Base-by-base conservation (phyloP, 176 grass and related monocot species). In the Eremochloa ophiuroides region DNA sequence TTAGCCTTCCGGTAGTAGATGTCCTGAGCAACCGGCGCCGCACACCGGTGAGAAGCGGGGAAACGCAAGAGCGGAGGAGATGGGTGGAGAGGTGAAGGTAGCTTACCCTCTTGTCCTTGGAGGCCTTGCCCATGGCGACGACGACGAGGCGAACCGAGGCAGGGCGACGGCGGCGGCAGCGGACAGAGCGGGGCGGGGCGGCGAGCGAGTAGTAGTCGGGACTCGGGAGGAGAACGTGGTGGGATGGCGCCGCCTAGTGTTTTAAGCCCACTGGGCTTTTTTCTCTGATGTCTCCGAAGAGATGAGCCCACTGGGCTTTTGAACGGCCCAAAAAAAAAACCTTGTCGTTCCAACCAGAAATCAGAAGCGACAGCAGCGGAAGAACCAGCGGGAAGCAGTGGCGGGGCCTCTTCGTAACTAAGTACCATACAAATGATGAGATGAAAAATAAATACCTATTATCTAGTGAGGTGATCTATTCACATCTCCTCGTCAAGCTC, bases 1-100 rank as follows among this genome's bases (percentile, higher is more conserved):
- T 98, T 98, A 3, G 92, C 92, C 86, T 93, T 98, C 59, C 92
- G 88, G 43, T 93, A 94, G 84, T 98, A 93, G 35, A 93, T 93
- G 80, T 93, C 92, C 93, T 96, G 79, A 20, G 26, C 31, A 68
- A 61, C 29, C 34, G n/a, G 34, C 3, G 5, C 51, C 22, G n/a
- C 46, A 1, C 27, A 77, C 20, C 30, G 40, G 80, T 71, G 9
- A 90, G 69, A 46, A 29, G 30, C 16, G 10, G 29, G 4, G 46
- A 85, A 35, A 39, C 18, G 34, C n/a, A 58, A 5, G 34, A 39
- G 25, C n/a, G 5, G 63, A 8, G 43, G 4, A 66, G 2, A 44
- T 59, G 51, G 26, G 14, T 33, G 26, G 20, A 33, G 10, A 70
- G 17, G 27, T 1, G 8, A 11, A 39, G 8, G 37, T 1, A 16